A percentile compares a stretch with the other conserved stretches of the same genome.
phyloP scores from a whole-genome alignment of 441 rosid genomes.

The Pelargonium exstipulatum region DNA sequence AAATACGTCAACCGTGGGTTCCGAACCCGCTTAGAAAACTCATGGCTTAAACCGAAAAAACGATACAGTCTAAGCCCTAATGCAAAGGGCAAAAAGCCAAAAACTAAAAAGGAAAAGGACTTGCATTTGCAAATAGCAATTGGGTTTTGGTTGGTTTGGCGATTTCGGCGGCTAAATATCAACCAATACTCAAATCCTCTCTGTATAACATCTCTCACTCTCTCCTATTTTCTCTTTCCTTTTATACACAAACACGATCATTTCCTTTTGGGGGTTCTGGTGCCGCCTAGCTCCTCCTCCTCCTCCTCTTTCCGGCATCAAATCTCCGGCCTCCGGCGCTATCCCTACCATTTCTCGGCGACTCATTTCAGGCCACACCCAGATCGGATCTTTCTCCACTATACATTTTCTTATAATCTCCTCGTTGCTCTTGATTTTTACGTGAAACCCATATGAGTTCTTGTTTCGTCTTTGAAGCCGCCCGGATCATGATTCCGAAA shows the following conservation, averaged over 20 bases:
- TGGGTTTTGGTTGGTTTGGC: conserved; percentile 28
- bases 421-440: neutral
- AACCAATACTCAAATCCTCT: neutral
- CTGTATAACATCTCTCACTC: conserved; percentile 17
- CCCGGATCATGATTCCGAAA: neutral
- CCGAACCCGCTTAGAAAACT: too few species aligned
- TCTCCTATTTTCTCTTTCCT: neutral
- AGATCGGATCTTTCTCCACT: conserved; percentile 21
- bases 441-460: neutral
- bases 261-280: conserved; percentile 12
- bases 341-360: conserved; percentile 13
- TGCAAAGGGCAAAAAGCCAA: neutral
- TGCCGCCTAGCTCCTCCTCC: neutral
- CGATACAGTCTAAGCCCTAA: too few species aligned
- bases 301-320: neutral
- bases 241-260: neutral
- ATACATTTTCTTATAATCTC: neutral
- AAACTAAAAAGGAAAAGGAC: neutral
- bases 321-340: conserved; percentile 9
- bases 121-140: neutral
- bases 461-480: neutral
- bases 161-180: conserved; percentile 41
- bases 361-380: conserved; percentile 19
- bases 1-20: too few species aligned
- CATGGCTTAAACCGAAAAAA: too few species aligned